Evolutionary conservation across 768 basidiomycete genomes (phyloP), one percentile per base, ranked within the genome.

Genomic region (Suillus cothurnatus): DNA sequence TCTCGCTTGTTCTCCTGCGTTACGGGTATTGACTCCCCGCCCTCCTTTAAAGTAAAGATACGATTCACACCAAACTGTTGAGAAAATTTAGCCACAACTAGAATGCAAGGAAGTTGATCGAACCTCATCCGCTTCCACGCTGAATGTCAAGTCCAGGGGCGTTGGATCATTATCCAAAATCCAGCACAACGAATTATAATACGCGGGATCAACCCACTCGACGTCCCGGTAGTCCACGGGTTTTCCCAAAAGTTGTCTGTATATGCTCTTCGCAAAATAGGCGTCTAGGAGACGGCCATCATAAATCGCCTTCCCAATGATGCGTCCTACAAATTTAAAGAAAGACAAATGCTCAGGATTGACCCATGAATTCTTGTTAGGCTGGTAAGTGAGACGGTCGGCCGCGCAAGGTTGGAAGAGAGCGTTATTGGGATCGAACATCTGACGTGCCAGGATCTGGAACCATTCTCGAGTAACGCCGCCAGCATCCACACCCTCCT

Each of bases 391-490:
- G 61, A 93, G 85, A 71, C 89, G 88, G 77, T 97, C 97, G 5
- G 95, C 96, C 0, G 95, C 95, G 74, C 95, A 97, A 21, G 97
- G 97, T 74, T 99, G 95, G 87, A 99, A 99, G 32, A 99, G 85
- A 6, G 95, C 97, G 71, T 97, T 97, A 79, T 97, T 94, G 31
- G 97, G 97, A 76, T 99, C 95, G 79, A 99, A 99, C 92, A 99
- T 99, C 76, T 97, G 95, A 60, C 95, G 86, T 1, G 97, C 96
- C 21, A 99, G 88, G 61, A 97, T 97, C 71, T 95, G 93, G 89
- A 96, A 98, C 95, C 96, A 98, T 80, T 99, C 96, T 65, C 97
- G 86, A 9, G 97, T 97, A 41, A 99, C 94, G 69, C 97, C 97
- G 26, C 97, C 97, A 0, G 97, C 97, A 74, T 99, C 97, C 26